Conservation (phyloP, 2,329 filamentous ascomycete species). For the Trichophyton equinum region DNA sequence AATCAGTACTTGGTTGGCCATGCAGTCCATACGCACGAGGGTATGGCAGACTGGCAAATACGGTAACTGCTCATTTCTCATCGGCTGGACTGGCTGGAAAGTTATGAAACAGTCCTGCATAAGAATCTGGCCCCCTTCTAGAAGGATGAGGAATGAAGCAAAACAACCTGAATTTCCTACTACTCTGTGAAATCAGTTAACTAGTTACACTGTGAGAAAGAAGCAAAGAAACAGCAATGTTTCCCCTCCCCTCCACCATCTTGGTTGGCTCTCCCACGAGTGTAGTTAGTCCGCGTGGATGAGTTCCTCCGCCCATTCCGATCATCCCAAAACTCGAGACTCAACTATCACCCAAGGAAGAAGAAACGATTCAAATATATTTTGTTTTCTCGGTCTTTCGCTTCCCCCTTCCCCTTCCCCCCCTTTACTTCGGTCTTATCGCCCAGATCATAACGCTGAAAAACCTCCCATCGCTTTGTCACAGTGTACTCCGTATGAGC, state of each 20-base stretch:
- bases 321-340: background rate
- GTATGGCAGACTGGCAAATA: slow-evolving; percentile 1
- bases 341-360: background rate
- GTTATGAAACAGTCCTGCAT: background rate
- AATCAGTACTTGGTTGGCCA: background rate
- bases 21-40: background rate
- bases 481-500: background rate
- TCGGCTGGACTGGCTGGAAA: background rate
- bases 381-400: background rate
- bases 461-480: background rate
- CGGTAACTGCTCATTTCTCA: background rate
- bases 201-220: background rate
- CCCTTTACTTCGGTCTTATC: background rate
- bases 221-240: background rate
- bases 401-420: background rate
- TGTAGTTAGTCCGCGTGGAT: background rate
- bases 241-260: background rate
- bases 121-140: background rate
- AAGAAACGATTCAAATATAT: background rate
- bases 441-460: background rate
- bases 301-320: background rate
- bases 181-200: background rate
- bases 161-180: background rate
- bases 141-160: background rate
- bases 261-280: background rate